Percentiles rank a stretch among this genome's conserved stretches.
Evolutionary conservation across 495 filamentous ascomycete species (phyloP).

Genomic region (Hyphodiscus hymeniophilus): DNA sequence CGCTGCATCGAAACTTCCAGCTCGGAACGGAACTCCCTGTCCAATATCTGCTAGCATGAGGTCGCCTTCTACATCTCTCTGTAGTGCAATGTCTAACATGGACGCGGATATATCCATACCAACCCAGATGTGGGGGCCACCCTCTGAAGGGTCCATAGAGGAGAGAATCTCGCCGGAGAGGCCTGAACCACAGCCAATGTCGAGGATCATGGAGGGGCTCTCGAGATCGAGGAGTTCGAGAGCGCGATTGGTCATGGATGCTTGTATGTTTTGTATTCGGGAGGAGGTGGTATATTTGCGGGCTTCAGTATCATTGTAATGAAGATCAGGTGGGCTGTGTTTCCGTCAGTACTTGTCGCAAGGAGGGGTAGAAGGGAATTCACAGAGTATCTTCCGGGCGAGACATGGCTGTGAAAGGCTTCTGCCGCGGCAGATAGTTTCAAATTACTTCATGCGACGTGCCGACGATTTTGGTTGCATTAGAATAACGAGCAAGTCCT

Average conservation of each 20-base stretch:
- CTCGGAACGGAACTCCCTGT: constrained; percentile 88
- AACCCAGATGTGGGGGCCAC: constrained; percentile 85
- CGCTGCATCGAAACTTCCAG: constrained; percentile 89
- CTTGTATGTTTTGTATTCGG: constrained; percentile 90
- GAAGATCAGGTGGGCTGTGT: constrained; percentile 79
- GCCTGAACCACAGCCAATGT: constrained; percentile 91
- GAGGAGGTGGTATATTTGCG: constrained; percentile 97
- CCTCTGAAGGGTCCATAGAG: constrained; percentile 50
- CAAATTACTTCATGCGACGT: constrained; percentile 11
- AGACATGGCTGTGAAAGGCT: constrained; percentile 58
- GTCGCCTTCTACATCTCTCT: constrained; percentile 88
- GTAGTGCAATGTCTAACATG: constrained; percentile 88
- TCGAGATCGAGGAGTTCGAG: constrained; percentile 79
- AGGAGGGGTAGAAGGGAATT: constrained; percentile 7
- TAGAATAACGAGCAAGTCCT: too few relatives aligned
- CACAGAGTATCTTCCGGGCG: constrained; percentile 92
- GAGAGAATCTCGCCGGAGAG: constrained; percentile 91
- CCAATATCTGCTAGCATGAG: constrained; percentile 88
- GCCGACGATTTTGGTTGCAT: background rate
- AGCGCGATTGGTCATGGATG: constrained; percentile 86
- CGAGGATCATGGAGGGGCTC: constrained; percentile 80
- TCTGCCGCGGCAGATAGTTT: constrained; percentile 17
- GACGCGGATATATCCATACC: constrained; percentile 91
- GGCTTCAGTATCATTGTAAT: constrained; percentile 92
- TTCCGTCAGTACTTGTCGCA: constrained; percentile 1